Conservation (phyloP, 306 rosid species). For the Spatholobus suberectus region DNA sequence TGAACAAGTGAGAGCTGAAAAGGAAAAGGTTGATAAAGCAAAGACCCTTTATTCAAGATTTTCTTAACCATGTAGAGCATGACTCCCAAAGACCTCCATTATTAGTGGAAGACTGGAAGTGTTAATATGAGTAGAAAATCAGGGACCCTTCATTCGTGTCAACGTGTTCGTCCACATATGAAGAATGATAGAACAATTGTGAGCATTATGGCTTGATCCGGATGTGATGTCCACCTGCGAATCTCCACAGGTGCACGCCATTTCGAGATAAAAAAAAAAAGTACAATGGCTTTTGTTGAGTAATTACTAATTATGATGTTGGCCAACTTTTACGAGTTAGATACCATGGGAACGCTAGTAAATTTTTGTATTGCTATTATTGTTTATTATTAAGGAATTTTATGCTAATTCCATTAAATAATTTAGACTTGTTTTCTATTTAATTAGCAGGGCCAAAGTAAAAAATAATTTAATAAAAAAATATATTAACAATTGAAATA, state of each 20-base stretch:
- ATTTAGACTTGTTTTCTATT: no score
- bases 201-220: conserved; percentile 30
- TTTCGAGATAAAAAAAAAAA: neutral
- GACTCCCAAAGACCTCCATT: conserved; percentile 38
- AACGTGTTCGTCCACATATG: conserved; percentile 14
- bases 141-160: conserved; percentile 26
- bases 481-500: no score
- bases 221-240: conserved; percentile 1
- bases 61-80: conserved; percentile 27
- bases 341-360: neutral
- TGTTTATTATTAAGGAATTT: neutral
- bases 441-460: no score
- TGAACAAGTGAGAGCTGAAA: conserved; percentile 41
- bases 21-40: conserved; percentile 42
- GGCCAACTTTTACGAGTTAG: neutral
- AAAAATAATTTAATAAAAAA: no score
- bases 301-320: no score
- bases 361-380: no score
- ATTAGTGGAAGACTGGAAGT: conserved; percentile 25
- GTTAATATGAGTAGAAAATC: conserved; percentile 31
- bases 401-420: neutral
- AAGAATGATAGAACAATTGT: neutral
- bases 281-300: neutral
- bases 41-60: conserved; percentile 11
- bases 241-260: conserved; percentile 15